A percentile compares a stretch with the other conserved stretches of the same genome.
These are phyloP conservation scores for Nicotiana paniculata DNA, from an alignment of 257 asterid species.

Conservation along the genomic window DNA sequence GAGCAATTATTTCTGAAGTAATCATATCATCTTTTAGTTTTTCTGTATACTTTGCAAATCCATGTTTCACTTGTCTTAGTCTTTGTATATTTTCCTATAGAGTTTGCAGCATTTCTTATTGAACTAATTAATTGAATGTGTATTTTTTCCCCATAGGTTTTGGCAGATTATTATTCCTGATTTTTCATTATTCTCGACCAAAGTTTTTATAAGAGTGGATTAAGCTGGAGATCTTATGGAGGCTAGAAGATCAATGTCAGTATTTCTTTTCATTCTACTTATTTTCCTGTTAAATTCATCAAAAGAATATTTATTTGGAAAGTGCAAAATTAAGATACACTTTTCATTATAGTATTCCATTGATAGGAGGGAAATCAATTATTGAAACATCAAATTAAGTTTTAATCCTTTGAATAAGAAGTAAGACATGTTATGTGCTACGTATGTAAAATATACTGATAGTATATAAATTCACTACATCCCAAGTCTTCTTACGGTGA, in stretches of 20 bases:
- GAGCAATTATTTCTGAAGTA: background rate
- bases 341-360: background rate
- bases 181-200: background rate
- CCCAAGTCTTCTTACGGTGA: too few species aligned
- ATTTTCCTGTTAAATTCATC: background rate
- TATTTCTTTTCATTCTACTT: too few species aligned
- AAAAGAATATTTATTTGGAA: background rate
- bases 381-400: background rate
- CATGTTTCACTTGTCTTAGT: background rate
- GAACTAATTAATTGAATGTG: background rate
- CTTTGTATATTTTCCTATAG: background rate
- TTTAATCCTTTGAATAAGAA: background rate
- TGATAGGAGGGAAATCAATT: background rate
- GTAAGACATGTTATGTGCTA: background rate
- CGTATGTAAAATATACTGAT: too few species aligned
- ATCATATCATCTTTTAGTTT: background rate
- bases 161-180: background rate
- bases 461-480: too few species aligned
- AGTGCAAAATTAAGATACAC: background rate
- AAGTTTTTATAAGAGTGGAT: background rate
- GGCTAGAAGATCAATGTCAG: conserved; percentile 6
- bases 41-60: background rate
- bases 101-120: background rate
- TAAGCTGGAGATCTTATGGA: background rate
- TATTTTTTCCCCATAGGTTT: background rate